Conservation (phyloP, 768 basidiomycete genomes). For the Cystoderma amianthinum region DNA sequence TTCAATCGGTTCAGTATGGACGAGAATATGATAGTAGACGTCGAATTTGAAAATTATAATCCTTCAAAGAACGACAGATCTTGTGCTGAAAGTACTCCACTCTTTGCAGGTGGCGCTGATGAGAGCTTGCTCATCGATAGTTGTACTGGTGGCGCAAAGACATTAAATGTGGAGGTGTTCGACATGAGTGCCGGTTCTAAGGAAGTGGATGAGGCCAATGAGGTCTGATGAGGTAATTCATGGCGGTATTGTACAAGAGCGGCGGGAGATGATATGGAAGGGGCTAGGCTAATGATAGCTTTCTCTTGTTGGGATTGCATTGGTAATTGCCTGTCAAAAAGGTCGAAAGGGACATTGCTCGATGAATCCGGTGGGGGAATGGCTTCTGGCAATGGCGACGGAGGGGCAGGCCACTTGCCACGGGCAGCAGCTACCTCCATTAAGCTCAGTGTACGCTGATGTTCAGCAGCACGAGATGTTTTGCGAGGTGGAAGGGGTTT, state of each 20-base stretch:
- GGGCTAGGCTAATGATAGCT: neutral
- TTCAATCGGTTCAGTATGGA: no score
- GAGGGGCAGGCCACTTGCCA: conserved; percentile 42
- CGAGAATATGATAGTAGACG: no score
- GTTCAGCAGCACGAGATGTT: conserved; percentile 34
- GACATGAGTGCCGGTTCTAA: neutral
- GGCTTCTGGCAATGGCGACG: conserved; percentile 35
- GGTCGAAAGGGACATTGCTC: conserved; percentile 12
- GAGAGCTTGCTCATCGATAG: conserved; percentile 1
- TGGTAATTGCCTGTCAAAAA: conserved; percentile 16
- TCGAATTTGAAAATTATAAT: no score
- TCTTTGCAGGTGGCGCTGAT: conserved; percentile 12
- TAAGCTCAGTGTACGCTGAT: conserved; percentile 51
- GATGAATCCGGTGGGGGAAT: conserved; percentile 23
- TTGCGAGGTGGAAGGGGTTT: conserved; percentile 13
- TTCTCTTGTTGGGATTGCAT: conserved; percentile 4
- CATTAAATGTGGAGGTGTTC: neutral
- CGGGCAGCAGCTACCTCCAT: conserved; percentile 49
- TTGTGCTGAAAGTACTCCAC: conserved; percentile 68
- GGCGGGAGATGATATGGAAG: conserved; percentile 1
- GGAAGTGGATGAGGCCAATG: neutral
- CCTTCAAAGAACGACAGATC: conserved; percentile 89
- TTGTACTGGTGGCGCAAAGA: neutral
- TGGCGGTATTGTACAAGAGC: neutral
- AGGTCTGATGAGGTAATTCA: neutral